phyloP scores from a whole-genome alignment of 805 yeast genomes.

The Suhomyces pyralidae region DNA sequence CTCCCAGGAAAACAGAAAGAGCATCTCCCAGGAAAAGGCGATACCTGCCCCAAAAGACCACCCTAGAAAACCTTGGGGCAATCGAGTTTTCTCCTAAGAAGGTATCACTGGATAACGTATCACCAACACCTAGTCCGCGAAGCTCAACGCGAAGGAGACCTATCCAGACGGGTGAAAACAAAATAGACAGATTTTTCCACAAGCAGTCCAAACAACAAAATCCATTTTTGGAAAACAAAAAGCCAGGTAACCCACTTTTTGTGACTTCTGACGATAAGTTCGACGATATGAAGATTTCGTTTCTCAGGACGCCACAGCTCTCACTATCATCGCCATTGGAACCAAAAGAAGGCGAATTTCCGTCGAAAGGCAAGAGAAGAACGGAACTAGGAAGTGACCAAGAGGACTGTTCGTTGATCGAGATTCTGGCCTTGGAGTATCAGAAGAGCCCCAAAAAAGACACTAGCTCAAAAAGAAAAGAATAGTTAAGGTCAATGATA shows the following conservation, averaged over 20 bases:
- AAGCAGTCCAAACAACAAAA: background rate
- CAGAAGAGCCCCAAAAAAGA: background rate
- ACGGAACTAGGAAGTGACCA: background rate
- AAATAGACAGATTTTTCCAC: background rate
- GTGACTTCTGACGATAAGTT: background rate
- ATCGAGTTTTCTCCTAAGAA: constrained; percentile 8
- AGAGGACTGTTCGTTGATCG: background rate
- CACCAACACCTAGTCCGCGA: background rate
- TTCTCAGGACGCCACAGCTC: background rate
- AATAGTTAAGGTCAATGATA: background rate
- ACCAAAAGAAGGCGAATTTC: background rate
- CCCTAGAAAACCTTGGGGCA: constrained; percentile 19
- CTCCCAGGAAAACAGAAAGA: constrained; percentile 14
- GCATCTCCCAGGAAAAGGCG: constrained; percentile 13
- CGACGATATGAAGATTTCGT: background rate
- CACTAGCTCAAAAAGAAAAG: background rate
- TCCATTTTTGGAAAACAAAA: background rate
- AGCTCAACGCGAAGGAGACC: background rate
- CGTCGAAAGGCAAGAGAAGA: background rate
- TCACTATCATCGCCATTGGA: background rate
- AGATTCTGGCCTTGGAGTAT: background rate
- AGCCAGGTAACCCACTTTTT: background rate
- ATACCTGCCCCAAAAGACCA: constrained; percentile 20
- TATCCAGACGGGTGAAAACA: background rate
- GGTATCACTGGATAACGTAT: background rate